These are phyloP conservation scores for Schizonepeta tenuifolia DNA, from an alignment of 257 asterid genomes.

Conservation along the genomic window DNA sequence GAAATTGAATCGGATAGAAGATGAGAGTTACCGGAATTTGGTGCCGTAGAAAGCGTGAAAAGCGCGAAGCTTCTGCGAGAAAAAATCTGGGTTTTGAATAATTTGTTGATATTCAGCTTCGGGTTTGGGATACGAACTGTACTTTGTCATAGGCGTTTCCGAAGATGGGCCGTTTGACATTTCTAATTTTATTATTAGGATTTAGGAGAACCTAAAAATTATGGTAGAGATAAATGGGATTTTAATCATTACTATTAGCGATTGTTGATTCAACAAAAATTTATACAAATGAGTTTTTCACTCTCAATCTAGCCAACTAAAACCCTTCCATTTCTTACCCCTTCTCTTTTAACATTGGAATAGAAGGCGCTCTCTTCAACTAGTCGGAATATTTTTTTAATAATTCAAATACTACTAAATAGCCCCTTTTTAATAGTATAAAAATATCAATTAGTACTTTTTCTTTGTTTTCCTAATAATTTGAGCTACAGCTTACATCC, in stretches of 20 bases:
- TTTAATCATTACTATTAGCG: constrained; percentile 32
- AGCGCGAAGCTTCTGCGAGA: constrained; percentile 66
- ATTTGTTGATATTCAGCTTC: constrained; percentile 81
- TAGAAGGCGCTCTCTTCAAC: background rate
- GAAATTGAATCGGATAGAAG: background rate
- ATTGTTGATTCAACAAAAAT: constrained; percentile 9
- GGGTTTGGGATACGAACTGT: constrained; percentile 69
- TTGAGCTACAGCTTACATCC: too few species aligned
- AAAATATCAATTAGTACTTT: too few species aligned
- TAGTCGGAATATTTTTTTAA: background rate
- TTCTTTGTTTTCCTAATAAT: too few species aligned
- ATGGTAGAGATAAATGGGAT: constrained; percentile 30
- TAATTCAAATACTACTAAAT: background rate
- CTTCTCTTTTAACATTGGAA: background rate
- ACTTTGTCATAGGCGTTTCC: constrained; percentile 40
- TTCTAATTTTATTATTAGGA: constrained; percentile 26
- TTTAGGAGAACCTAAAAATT: constrained; percentile 30
- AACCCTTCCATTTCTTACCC: constrained; percentile 25
- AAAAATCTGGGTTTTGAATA: constrained; percentile 64
- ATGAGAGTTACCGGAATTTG: constrained; percentile 50
- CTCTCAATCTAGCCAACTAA: background rate
- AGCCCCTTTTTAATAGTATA: too few species aligned
- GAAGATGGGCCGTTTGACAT: constrained; percentile 63
- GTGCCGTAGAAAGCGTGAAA: constrained; percentile 59
- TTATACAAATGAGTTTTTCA: constrained; percentile 23